Conservation (phyloP, 441 rosid species). For the Adansonia gregorii region DNA sequence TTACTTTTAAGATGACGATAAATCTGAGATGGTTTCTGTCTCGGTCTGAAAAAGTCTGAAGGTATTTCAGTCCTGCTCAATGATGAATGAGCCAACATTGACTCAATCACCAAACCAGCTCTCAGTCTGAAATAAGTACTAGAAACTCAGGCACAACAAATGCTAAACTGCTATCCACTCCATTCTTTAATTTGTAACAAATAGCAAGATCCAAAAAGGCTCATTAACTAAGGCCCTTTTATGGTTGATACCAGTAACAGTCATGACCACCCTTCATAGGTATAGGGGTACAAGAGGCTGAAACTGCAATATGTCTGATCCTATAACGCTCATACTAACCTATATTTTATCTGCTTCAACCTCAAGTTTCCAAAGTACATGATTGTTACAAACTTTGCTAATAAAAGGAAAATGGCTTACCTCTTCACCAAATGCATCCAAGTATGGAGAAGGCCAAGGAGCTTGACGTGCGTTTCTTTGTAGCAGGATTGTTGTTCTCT, state of each 20-base stretch:
- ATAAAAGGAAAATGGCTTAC: constrained; percentile 37
- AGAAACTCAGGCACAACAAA: constrained; percentile 11
- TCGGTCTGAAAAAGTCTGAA: too few relatives aligned
- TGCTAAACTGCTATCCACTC: not conserved
- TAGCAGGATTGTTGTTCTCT: constrained; percentile 87
- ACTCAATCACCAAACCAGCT: constrained; percentile 2
- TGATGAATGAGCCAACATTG: not conserved
- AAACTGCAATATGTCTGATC: not conserved
- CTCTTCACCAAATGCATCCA: constrained; percentile 99
- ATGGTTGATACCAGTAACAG: not conserved
- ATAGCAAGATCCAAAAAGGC: constrained; percentile 5
- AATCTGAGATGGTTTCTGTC: not conserved
- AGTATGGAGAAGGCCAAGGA: constrained; percentile 92
- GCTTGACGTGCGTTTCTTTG: constrained; percentile 87
- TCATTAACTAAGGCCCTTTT: not conserved
- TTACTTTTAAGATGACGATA: too few relatives aligned
- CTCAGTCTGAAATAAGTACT: constrained; percentile 11
- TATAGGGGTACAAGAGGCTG: constrained; percentile 1
- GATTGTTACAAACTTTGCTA: not conserved
- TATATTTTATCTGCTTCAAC: constrained; percentile 8
- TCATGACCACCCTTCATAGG: not conserved
- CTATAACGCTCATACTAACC: not conserved
- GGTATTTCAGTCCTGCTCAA: too few relatives aligned
- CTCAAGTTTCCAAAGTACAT: not conserved
- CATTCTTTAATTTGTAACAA: constrained; percentile 1